Evolutionary conservation across 352 stramenopile species (phyloP).

Genomic region (Saprolegnia parasitica): DNA sequence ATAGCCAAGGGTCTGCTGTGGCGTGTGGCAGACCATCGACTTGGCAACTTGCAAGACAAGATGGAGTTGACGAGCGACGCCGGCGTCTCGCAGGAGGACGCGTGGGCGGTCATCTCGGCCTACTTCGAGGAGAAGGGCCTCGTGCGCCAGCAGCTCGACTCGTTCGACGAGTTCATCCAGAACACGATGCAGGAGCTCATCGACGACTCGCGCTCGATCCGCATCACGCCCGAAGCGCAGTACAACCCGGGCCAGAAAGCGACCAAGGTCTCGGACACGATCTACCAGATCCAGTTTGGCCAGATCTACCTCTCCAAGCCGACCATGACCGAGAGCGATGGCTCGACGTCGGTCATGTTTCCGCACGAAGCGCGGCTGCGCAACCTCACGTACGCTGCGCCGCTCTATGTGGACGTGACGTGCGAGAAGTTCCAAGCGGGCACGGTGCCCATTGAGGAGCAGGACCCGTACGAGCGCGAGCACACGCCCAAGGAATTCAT

Average conservation of each 20-base stretch:
- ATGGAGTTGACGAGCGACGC: constrained; percentile 57
- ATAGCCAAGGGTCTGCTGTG: no score
- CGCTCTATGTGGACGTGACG: constrained; percentile 98
- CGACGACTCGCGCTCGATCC: constrained; percentile 95
- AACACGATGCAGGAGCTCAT: constrained; percentile 99
- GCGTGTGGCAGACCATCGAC: constrained; percentile 40
- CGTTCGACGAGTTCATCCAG: constrained; percentile 99
- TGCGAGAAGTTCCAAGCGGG: constrained; percentile 87
- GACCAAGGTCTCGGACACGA: constrained; percentile 72
- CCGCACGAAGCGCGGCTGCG: constrained; percentile 97
- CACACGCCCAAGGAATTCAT: constrained; percentile 93
- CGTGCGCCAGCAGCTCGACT: constrained; percentile 99
- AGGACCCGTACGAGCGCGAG: constrained; percentile 84
- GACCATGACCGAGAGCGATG: constrained; percentile 96
- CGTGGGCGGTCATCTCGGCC: constrained; percentile 97
- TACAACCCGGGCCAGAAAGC: constrained; percentile 93
- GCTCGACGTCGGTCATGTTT: constrained; percentile 97
- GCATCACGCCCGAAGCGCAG: constrained; percentile 95
- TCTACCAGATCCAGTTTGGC: constrained; percentile 96
- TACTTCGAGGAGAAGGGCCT: constrained; percentile 99
- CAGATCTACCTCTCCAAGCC: constrained; percentile 98
- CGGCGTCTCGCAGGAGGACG: constrained; percentile 97
- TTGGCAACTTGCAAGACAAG: constrained; percentile 8
- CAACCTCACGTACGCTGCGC: constrained; percentile 98
- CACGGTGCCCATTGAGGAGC: constrained; percentile 58